Base-by-base conservation (phyloP, 495 filamentous ascomycete species). In the Annulohypoxylon nitens region DNA sequence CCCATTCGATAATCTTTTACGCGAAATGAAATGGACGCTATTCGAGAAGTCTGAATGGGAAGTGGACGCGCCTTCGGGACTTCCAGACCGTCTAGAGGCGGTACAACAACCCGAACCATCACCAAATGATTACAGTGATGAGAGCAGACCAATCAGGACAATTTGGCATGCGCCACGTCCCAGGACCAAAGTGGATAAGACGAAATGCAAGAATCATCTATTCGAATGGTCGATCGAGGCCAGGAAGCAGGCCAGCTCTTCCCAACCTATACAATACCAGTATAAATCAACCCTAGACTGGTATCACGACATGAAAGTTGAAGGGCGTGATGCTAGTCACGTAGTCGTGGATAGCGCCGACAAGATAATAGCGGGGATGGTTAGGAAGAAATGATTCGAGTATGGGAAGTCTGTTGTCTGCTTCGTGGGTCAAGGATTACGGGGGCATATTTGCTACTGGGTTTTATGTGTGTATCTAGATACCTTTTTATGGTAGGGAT, bases 111-210 rank as follows among this genome's bases (percentile, higher is more conserved):
- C 9, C 5, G 43, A 36, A 20, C n/a, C n/a, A 48, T 48, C 30
- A 41, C 75, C 34, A 6, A 71, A 50, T 39, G 43, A 70, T 1
- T 30, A 37, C 9, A 51, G 37, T 12, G 73, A 77, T 41, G 68
- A 78, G 2, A 65, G 73, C 18, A 81, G 79, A 16, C 47, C 77
- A 6, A 55, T 69, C 11, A 78, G 81, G 53, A 80, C 79, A 26
- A 81, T 86, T 48, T 85, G 83, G 71, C 83, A 86, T 36, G 82
- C 84, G 12, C 81, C 81, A 0, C 68, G 77, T 4, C 76, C 75
- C 12, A 75, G 34, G n/a, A 64, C 10, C 5, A 69, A 67, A 45
- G 69, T 41, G 7, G 59, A 20, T 7, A 71, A 72, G 3, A 77
- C 81, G 0, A 79, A 71, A 51, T 85, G 83, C 58, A 55, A 63